phyloP scores from a whole-genome alignment of 345 rosid species.

The Excoecaria agallocha region DNA sequence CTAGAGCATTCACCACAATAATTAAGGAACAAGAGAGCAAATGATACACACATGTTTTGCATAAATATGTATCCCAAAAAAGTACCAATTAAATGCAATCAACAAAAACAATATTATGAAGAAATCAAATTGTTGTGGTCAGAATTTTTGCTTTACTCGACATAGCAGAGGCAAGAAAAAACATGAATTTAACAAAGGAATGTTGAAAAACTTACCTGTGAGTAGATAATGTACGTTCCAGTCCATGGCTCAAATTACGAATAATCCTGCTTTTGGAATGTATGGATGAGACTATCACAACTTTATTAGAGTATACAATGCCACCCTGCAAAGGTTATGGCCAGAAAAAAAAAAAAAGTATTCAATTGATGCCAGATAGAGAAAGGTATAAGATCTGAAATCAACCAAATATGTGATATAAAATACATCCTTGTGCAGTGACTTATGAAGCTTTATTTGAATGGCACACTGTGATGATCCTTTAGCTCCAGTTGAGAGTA shows the following conservation, averaged over 20 bases:
- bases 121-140: background rate
- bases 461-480: background rate
- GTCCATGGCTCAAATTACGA: slow-evolving; percentile 45
- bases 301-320: slow-evolving; percentile 74
- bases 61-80: background rate
- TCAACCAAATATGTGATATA: background rate
- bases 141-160: slow-evolving; percentile 6
- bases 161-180: slow-evolving; percentile 3
- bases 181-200: background rate
- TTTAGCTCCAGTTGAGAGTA: background rate
- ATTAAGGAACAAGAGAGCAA: background rate
- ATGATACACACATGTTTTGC: background rate
- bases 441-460: background rate
- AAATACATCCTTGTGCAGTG: background rate
- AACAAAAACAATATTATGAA: background rate
- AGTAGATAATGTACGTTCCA: slow-evolving; percentile 52
- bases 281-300: slow-evolving; percentile 49
- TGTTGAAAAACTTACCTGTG: slow-evolving; percentile 42
- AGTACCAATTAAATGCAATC: background rate
- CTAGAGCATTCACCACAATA: background rate
- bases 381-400: background rate
- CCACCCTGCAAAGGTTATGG: slow-evolving; percentile 60
- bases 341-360: background rate
- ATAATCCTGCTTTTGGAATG: slow-evolving; percentile 50
- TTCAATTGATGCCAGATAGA: slow-evolving; percentile 5